These are phyloP conservation scores for Acacia concinna DNA, from an alignment of 331 rosid genomes.

Conservation along the genomic window DNA sequence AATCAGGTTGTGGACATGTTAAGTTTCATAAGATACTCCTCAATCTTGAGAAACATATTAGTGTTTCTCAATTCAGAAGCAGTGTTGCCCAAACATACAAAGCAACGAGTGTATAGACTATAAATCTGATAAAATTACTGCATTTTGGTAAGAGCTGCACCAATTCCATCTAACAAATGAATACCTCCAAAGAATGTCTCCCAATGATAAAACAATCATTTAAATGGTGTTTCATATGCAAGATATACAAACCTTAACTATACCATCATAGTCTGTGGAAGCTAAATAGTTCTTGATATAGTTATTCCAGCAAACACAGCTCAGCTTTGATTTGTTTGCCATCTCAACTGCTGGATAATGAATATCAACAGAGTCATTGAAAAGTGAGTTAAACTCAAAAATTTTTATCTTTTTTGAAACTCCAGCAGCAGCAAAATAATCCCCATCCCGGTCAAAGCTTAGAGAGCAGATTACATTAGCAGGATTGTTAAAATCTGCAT, in stretches of 20 bases:
- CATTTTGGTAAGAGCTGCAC: conserved; percentile 17
- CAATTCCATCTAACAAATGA: not conserved
- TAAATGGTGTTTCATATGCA: conserved; percentile 9
- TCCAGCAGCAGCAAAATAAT: conserved; percentile 86
- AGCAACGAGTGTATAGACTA: not conserved
- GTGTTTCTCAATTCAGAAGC: not conserved
- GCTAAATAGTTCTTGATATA: conserved; percentile 80
- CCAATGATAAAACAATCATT: conserved; percentile 24
- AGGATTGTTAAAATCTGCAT: conserved; percentile 59
- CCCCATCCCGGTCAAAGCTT: conserved; percentile 81
- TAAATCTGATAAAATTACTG: conserved; percentile 2
- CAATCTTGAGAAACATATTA: conserved; percentile 21
- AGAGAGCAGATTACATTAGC: conserved; percentile 68
- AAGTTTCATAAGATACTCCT: conserved; percentile 14
- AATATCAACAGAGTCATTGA: conserved; percentile 59
- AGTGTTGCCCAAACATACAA: conserved; percentile 2
- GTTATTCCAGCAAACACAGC: conserved; percentile 84
- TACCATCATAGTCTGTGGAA: conserved; percentile 80
- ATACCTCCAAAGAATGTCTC: conserved; percentile 20
- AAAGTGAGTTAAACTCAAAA: conserved; percentile 61
- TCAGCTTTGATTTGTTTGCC: conserved; percentile 69
- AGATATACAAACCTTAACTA: conserved; percentile 63
- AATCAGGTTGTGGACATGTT: conserved; percentile 16
- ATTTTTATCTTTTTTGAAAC: conserved; percentile 77
- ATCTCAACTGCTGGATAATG: conserved; percentile 80